phyloP scores from a whole-genome alignment of 495 filamentous ascomycete species.

The Corynascus novoguineensis region DNA sequence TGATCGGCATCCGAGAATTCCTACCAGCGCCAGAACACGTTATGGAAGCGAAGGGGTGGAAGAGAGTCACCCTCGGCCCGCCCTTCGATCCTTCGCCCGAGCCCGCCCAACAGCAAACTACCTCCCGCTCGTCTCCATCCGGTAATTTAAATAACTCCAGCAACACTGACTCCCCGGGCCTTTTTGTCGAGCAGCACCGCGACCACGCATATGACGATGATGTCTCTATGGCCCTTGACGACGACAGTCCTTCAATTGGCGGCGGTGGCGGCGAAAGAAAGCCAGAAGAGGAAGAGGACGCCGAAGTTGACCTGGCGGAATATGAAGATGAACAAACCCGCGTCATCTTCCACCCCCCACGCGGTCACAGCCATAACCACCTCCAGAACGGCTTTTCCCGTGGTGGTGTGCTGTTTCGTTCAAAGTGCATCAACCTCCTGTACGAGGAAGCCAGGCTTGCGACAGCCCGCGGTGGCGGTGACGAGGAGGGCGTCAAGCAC shows the following conservation, averaged over 20 bases:
- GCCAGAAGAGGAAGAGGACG: neutral
- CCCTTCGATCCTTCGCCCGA: neutral
- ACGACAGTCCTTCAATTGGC: neutral
- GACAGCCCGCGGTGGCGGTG: constrained; percentile 11
- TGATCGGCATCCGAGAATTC: constrained; percentile 20
- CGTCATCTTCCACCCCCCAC: constrained; percentile 42
- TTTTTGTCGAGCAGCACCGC: neutral
- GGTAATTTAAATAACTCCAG: neutral
- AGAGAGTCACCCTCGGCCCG: neutral
- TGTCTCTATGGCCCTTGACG: constrained; percentile 22
- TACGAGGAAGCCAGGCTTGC: constrained; percentile 33
- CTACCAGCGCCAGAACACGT: constrained; percentile 27
- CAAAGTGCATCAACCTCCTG: constrained; percentile 37
- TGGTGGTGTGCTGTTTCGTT: constrained; percentile 1
- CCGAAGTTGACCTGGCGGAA: too few species aligned
- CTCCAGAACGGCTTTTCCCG: neutral
- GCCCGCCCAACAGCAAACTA: neutral
- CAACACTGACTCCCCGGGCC: neutral
- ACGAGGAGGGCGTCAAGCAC: constrained; percentile 6
- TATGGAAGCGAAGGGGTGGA: constrained; percentile 14
- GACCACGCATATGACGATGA: neutral
- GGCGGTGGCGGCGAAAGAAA: neutral
- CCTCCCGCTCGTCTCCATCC: neutral
- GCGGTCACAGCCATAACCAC: constrained; percentile 13
- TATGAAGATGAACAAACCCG: constrained; percentile 24